Base-by-base conservation (phyloP, 169 alveolate genomes). In the Theileria parva region DNA sequence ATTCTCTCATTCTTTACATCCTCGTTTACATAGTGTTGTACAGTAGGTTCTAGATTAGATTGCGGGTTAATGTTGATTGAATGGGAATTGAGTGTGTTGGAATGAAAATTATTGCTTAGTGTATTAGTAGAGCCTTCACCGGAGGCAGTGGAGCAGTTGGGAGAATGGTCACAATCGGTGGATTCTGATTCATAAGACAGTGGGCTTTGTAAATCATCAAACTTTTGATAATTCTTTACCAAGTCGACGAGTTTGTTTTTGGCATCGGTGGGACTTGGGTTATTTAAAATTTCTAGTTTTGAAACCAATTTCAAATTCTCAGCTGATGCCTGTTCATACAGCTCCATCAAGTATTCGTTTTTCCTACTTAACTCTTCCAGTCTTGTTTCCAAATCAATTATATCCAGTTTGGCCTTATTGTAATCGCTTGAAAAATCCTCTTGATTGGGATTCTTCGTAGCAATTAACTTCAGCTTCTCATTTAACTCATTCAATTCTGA, bases 301-400 rank as follows among this genome's bases (percentile, higher is more conserved):
- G 81, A 5, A 2, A 59, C 83, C 61, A 80, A 30, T 12, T 3
- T 67, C 12, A 60, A 2, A 50, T 81, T 81, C 63, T 73, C 88
- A n/a, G 19, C 39, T 25, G 66, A 37, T 32, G 74, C 19, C 1
- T 67, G 67, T 30, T 65, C 70, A 1, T 74, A 11, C 17, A 51
- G 30, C 34, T 44, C 77, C 60, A 34, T 57, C 69, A 80, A 70
- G 32, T 80, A 64, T 11, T 68, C 15, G 55, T 79, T 79, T 37
- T 32, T 17, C 72, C 21, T 34, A 17, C 11, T 21, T 64, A 64
- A 17, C 19, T 64, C 72, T 17, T 30, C 53, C 34, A 37, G 11
- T 12, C 53, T 37, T 21, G 25, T 64, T 34, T 64, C 53, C 5
- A 21, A 17, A 3, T 55, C 64, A 3, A 55, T 55, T 55, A 55